Percentiles rank a stretch among this genome's conserved stretches.
These are phyloP conservation scores for Spinacia oleracea DNA, from an alignment of 179 eudicot genomes.

Conservation along the genomic window DNA sequence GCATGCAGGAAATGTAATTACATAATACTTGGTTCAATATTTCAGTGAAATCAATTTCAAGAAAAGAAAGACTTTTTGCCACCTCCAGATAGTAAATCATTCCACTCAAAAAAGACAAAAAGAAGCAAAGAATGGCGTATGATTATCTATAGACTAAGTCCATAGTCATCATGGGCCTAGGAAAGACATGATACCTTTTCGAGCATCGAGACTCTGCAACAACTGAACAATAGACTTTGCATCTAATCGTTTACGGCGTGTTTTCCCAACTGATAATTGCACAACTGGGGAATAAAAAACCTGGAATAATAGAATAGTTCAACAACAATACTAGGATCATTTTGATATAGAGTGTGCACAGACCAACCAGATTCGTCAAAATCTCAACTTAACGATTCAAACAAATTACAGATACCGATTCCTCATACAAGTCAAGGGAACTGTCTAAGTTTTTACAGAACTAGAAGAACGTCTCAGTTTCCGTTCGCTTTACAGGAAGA, in stretches of 20 bases:
- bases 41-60: not conserved
- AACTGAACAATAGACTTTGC: slow-evolving; percentile 77
- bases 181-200: slow-evolving; percentile 48
- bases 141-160: not conserved
- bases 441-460: not conserved
- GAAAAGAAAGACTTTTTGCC: not conserved
- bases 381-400: not conserved
- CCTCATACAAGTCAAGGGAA: not conserved
- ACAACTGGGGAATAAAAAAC: slow-evolving; percentile 87
- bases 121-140: not conserved
- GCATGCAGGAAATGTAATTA: not conserved
- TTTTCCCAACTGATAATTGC: slow-evolving; percentile 59
- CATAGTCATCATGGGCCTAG: not conserved
- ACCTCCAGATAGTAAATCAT: not conserved
- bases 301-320: slow-evolving; percentile 35
- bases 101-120: not conserved
- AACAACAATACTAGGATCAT: not conserved
- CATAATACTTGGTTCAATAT: not conserved
- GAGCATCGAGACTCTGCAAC: slow-evolving; percentile 71
- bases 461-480: not conserved
- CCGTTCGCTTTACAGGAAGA: not conserved
- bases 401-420: not conserved
- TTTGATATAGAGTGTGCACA: not conserved
- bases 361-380: not conserved
- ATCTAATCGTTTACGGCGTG: slow-evolving; percentile 71